These are phyloP conservation scores for Fragosphaeria purpurea DNA, from an alignment of 2,329 filamentous ascomycete genomes.

Conservation along the genomic window DNA sequence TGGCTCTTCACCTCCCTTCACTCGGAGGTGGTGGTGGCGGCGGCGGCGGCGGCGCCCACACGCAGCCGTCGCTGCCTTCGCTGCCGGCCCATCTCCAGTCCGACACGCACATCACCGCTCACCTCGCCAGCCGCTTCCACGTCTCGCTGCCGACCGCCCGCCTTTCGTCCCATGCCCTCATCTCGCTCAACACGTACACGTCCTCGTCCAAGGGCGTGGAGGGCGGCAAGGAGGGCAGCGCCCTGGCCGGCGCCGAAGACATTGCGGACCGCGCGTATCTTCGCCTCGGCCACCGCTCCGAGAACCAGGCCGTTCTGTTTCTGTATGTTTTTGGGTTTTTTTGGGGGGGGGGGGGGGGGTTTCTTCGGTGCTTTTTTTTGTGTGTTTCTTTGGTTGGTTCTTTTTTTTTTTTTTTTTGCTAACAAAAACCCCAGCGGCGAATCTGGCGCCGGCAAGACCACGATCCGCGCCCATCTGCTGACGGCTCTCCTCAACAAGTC, in stretches of 20 bases:
- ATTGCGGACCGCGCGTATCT: constrained; percentile 79
- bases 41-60: constrained; percentile 54
- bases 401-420: neutral
- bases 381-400: neutral
- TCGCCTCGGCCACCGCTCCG: constrained; percentile 74
- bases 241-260: constrained; percentile 86
- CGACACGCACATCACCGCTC: constrained; percentile 60
- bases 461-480: constrained; percentile 78
- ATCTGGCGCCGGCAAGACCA: constrained; percentile 93
- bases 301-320: constrained; percentile 89
- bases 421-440: constrained; percentile 58
- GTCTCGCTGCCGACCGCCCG: constrained; percentile 78
- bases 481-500: constrained; percentile 80
- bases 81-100: constrained; percentile 71
- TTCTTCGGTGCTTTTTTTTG: neutral
- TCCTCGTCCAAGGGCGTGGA: constrained; percentile 79
- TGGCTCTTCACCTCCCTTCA: constrained; percentile 50
- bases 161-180: constrained; percentile 82
- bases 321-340: constrained; percentile 51
- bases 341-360: too few relatives aligned
- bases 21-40: constrained; percentile 38
- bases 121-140: constrained; percentile 84
- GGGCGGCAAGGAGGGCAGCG: constrained; percentile 85
- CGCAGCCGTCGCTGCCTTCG: constrained; percentile 76
- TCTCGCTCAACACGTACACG: constrained; percentile 91